A percentile compares a stretch with the other conserved stretches of the same genome.
These are phyloP conservation scores for Phaeolepiota aurea DNA, from an alignment of 768 basidiomycete species.

Conservation along the genomic window DNA sequence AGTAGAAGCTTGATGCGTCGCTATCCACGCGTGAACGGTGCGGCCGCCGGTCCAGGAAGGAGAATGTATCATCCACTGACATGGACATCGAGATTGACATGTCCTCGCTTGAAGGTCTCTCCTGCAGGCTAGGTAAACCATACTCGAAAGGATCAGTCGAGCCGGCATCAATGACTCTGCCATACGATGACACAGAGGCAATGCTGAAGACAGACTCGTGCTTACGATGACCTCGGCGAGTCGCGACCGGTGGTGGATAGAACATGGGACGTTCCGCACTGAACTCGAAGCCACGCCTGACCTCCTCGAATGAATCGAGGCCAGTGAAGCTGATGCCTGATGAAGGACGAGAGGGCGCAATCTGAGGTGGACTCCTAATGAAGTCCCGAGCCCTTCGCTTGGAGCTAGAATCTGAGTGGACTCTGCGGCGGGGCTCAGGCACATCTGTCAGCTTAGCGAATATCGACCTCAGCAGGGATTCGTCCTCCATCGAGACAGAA, in stretches of 20 bases:
- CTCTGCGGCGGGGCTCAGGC: conserved; percentile 24
- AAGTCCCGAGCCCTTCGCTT: conserved; percentile 10
- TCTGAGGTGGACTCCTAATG: neutral
- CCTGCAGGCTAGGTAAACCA: conserved; percentile 41
- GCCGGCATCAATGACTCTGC: conserved; percentile 56
- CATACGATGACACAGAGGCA: conserved; percentile 75
- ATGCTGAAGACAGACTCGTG: conserved; percentile 65
- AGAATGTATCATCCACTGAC: conserved; percentile 69
- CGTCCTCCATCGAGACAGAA: conserved; percentile 38
- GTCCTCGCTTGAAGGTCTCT: conserved; percentile 52
- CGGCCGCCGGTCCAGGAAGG: conserved; percentile 36
- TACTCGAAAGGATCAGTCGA: conserved; percentile 70
- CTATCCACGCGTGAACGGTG: conserved; percentile 57
- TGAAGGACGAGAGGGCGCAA: conserved; percentile 24
- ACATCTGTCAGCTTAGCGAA: conserved; percentile 36
- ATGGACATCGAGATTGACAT: conserved; percentile 47
- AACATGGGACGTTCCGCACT: conserved; percentile 51
- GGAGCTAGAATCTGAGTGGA: conserved; percentile 38
- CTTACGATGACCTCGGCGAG: conserved; percentile 31
- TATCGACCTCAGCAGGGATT: conserved; percentile 47
- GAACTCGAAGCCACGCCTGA: conserved; percentile 76
- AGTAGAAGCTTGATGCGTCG: conserved; percentile 74
- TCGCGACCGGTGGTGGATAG: conserved; percentile 44
- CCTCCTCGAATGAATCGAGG: conserved; percentile 68
- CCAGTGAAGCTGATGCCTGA: conserved; percentile 65